phyloP scores from a whole-genome alignment of 768 basidiomycete species.

The Tephrocybe sp. region DNA sequence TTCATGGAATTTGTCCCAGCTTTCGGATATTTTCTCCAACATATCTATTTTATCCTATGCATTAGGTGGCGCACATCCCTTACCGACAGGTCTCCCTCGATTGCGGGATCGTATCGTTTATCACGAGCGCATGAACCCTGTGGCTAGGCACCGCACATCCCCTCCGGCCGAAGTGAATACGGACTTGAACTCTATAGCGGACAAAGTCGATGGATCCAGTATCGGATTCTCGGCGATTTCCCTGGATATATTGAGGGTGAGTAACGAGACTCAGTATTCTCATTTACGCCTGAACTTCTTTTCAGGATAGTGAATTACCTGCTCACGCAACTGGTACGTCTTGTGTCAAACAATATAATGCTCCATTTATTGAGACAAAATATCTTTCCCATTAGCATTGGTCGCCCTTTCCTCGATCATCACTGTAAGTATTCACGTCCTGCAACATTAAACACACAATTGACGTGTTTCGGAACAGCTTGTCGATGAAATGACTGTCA shows the following conservation, averaged over 20 bases:
- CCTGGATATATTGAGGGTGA: conserved; percentile 37
- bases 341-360: background rate
- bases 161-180: conserved; percentile 9
- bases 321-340: conserved; percentile 43
- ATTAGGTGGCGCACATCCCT: conserved; percentile 32
- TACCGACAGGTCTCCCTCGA: conserved; percentile 38
- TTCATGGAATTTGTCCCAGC: conserved; percentile 21
- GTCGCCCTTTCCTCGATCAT: conserved; percentile 41
- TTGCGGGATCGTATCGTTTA: conserved; percentile 44
- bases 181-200: conserved; percentile 23
- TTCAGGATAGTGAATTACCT: conserved; percentile 41
- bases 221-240: conserved; percentile 43
- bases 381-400: conserved; percentile 36
- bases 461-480: conserved; percentile 23
- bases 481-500: conserved; percentile 39
- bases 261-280: conserved; percentile 7
- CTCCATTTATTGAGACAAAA: background rate
- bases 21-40: conserved; percentile 44
- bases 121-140: conserved; percentile 33
- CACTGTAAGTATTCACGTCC: conserved; percentile 24
- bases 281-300: background rate
- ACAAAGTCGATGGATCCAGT: conserved; percentile 38
- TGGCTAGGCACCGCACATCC: background rate
- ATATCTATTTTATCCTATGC: conserved; percentile 38
- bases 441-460: background rate